phyloP scores from a whole-genome alignment of 164 flowering plant genomes.

The Paratinospora sagittata region DNA sequence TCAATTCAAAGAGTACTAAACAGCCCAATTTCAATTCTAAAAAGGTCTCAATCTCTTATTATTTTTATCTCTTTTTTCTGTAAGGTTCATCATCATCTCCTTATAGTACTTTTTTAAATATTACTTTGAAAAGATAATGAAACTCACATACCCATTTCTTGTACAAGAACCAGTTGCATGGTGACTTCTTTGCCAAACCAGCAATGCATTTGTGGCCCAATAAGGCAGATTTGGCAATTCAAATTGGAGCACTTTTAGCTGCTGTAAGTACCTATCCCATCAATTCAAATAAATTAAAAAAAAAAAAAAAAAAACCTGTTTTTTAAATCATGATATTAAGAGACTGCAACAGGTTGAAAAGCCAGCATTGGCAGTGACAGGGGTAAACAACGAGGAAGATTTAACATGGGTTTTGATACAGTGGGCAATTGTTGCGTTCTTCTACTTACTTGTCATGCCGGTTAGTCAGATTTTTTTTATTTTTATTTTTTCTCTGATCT shows the following conservation, averaged over 20 bases:
- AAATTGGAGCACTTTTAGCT: constrained; percentile 49
- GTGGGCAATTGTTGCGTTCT: constrained; percentile 42
- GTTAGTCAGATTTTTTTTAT: constrained; percentile 44
- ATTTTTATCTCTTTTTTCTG: background rate
- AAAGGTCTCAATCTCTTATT: constrained; percentile 20
- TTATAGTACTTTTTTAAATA: too few species aligned
- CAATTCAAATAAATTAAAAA: too few species aligned
- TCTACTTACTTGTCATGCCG: constrained; percentile 63
- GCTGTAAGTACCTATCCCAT: constrained; percentile 31
- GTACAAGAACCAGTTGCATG: constrained; percentile 1
- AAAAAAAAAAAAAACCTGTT: too few species aligned
- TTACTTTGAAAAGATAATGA: background rate
- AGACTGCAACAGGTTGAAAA: constrained; percentile 41
- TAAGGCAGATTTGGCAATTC: constrained; percentile 36
- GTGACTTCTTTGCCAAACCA: constrained; percentile 10
- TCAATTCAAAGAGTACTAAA: constrained; percentile 20
- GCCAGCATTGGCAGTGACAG: constrained; percentile 75
- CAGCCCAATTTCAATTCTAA: constrained; percentile 14
- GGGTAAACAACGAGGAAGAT: constrained; percentile 54
- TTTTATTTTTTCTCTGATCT: too few species aligned
- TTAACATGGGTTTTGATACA: constrained; percentile 35
- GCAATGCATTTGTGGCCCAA: constrained; percentile 10
- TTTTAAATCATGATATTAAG: background rate
- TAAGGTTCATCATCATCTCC: too few species aligned
- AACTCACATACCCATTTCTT: constrained; percentile 4